phyloP scores from a whole-genome alignment of 2,329 filamentous ascomycete genomes.

The Zymoseptoria pseudotritici region DNA sequence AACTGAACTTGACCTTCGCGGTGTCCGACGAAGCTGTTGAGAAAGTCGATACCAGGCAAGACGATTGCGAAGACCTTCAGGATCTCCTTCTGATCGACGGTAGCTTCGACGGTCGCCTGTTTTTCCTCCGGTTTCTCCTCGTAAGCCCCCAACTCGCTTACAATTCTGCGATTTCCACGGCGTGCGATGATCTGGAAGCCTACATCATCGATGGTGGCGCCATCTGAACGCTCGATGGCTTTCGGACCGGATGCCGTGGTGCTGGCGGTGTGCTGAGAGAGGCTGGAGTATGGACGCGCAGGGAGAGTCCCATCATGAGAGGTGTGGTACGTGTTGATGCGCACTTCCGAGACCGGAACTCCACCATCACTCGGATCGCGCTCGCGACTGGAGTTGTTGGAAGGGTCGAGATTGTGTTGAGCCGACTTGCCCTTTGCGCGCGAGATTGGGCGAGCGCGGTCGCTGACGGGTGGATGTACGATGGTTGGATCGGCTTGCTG shows the following conservation, averaged over 20 bases:
- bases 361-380: slow-evolving; percentile 6
- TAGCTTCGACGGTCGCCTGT: slow-evolving; percentile 25
- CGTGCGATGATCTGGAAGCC: slow-evolving; percentile 28
- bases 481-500: slow-evolving; percentile 25
- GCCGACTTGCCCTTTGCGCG: slow-evolving; percentile 19
- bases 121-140: slow-evolving; percentile 22
- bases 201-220: slow-evolving; percentile 9
- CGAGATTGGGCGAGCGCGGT: slow-evolving; percentile 14
- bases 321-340: slow-evolving; percentile 26
- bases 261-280: slow-evolving; percentile 19
- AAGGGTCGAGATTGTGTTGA: slow-evolving; percentile 17
- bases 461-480: slow-evolving; percentile 7
- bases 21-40: slow-evolving; percentile 27
- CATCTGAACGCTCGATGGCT: slow-evolving; percentile 16
- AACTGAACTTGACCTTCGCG: slow-evolving; percentile 39
- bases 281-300: slow-evolving; percentile 19
- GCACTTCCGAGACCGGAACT: slow-evolving; percentile 18
- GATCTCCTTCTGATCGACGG: slow-evolving; percentile 27
- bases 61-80: slow-evolving; percentile 34
- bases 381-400: slow-evolving; percentile 15
- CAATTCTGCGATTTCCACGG: slow-evolving; percentile 9
- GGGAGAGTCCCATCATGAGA: slow-evolving; percentile 21
- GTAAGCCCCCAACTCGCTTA: slow-evolving; percentile 15
- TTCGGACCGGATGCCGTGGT: slow-evolving; percentile 5
- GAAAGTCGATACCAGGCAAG: slow-evolving; percentile 35